Evolutionary conservation across 768 basidiomycete genomes (phyloP), one percentile per base, ranked within the genome.

Genomic region (Amanita exitialis): DNA sequence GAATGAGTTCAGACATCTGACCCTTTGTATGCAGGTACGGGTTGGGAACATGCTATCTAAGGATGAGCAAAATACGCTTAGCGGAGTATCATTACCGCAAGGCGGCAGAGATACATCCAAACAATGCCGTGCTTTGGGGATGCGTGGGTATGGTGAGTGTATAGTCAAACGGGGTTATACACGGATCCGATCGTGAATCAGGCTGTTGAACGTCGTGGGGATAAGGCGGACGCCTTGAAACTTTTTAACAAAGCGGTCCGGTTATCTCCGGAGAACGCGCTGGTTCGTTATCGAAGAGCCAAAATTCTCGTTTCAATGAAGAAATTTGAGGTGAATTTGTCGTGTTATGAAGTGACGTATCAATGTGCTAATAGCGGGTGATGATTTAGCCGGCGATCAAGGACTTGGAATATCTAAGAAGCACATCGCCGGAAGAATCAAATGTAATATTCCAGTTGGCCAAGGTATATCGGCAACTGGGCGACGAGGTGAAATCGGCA

Each of bases 401-500:
- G 54, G 90, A 93, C 64, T 76, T 98, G 62, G 83, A 91, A 67
- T 71, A 74, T 54, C 78, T 99, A 47, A 78, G 83, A 57, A 82
- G 80, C 63, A 72, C 80, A 55, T 89, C 93, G 32, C 95, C 95
- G 6, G 90, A 93, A 62, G 96, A 99, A 72, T 86, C 93, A 49
- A 97, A 97, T 69, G 89, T 98, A 51, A 81, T 94, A 53, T 96
- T 96, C 78, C 85, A 97, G 67, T 80, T 99, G 15, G 96, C 93
- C 23, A 88, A 86, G 69, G 84, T 87, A 53, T 97, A 96, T 62
- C 81, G 90, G 43, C 73, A 88, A 57, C 68, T 87, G 50, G 90
- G 90, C 32, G 75, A 91, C 66, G 79, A 80, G 57, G 74, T 78
- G 16, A 84, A 88, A 66, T 83, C 91, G 44, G 86, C 89, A 51